Conservation (phyloP, 306 rosid genomes). For the Trichosanthes truncata region DNA sequence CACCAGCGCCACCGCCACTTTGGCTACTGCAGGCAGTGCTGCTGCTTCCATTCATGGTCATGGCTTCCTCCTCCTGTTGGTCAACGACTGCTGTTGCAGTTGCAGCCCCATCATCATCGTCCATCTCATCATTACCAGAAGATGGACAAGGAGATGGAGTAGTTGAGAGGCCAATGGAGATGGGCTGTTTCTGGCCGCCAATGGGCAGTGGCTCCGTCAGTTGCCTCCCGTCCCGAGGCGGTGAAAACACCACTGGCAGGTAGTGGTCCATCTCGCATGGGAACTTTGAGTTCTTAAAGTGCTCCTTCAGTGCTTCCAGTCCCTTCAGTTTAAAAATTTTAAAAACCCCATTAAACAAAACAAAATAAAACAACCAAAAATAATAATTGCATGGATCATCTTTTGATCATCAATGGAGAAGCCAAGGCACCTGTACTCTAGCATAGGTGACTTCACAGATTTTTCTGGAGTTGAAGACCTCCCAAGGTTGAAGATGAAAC, state of each 20-base stretch:
- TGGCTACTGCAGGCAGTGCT: slow-evolving; percentile 5
- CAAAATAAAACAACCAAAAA: neutral
- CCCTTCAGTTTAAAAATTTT: slow-evolving; percentile 30
- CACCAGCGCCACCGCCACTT: slow-evolving; percentile 15
- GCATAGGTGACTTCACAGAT: slow-evolving; percentile 88
- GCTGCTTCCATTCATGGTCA: neutral
- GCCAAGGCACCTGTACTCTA: slow-evolving; percentile 54
- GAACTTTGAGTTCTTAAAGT: slow-evolving; percentile 92
- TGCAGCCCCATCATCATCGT: slow-evolving; percentile 15
- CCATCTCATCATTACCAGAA: slow-evolving; percentile 14
- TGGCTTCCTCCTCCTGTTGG: neutral
- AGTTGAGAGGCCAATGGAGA: neutral
- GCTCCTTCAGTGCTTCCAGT: slow-evolving; percentile 82
- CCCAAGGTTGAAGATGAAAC: slow-evolving; percentile 87
- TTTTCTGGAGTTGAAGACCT: slow-evolving; percentile 85
- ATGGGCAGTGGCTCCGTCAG: slow-evolving; percentile 62
- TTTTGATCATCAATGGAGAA: neutral
- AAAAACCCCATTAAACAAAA: neutral
- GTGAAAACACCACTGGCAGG: slow-evolving; percentile 67
- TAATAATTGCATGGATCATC: neutral
- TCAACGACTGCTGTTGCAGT: neutral
- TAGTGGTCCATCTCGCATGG: slow-evolving; percentile 83
- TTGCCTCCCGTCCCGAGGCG: slow-evolving; percentile 74
- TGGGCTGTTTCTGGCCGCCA: slow-evolving; percentile 30
- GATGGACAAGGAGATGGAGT: neutral